phyloP scores from a whole-genome alignment of 495 filamentous ascomycete species.

The Neurospora sp. region DNA sequence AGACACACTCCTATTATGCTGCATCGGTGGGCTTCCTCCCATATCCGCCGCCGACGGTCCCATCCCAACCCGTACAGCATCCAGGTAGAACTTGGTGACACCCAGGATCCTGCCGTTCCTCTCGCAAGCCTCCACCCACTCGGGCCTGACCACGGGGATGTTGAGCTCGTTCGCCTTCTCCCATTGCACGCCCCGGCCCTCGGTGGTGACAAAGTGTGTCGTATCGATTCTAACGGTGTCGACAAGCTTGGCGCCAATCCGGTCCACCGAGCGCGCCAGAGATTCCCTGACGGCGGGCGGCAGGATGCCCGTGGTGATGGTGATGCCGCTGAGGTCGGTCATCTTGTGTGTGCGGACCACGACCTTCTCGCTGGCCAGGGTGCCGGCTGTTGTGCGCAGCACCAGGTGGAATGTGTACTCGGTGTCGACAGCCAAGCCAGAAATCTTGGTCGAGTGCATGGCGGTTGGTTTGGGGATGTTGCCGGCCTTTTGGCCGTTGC shows the following conservation, averaged over 20 bases:
- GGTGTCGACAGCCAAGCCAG: conserved; percentile 87
- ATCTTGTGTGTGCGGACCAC: conserved; percentile 92
- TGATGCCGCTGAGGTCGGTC: conserved; percentile 95
- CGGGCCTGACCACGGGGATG: conserved; percentile 93
- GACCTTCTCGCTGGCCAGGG: conserved; percentile 71
- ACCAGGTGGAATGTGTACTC: conserved; percentile 94
- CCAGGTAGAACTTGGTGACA: conserved; percentile 90
- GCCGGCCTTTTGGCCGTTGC: conserved; percentile 92
- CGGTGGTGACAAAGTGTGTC: conserved; percentile 97
- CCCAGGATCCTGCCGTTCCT: conserved; percentile 85
- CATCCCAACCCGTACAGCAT: conserved; percentile 45
- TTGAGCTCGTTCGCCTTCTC: conserved; percentile 97
- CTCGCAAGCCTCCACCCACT: conserved; percentile 95
- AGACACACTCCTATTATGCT: conserved; percentile 9
- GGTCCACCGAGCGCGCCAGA: conserved; percentile 62
- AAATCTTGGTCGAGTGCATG: conserved; percentile 91
- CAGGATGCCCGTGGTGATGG: conserved; percentile 83
- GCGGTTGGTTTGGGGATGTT: conserved; percentile 77
- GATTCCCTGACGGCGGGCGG: conserved; percentile 63
- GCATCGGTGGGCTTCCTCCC: conserved; percentile 15
- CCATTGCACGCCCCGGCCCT: conserved; percentile 81
- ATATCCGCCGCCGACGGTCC: conserved; percentile 8
- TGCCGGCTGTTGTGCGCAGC: conserved; percentile 82
- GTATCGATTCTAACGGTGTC: conserved; percentile 93
- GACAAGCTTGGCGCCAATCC: conserved; percentile 86